Conservation (phyloP, 441 rosid species). For the Populus hybrid region DNA sequence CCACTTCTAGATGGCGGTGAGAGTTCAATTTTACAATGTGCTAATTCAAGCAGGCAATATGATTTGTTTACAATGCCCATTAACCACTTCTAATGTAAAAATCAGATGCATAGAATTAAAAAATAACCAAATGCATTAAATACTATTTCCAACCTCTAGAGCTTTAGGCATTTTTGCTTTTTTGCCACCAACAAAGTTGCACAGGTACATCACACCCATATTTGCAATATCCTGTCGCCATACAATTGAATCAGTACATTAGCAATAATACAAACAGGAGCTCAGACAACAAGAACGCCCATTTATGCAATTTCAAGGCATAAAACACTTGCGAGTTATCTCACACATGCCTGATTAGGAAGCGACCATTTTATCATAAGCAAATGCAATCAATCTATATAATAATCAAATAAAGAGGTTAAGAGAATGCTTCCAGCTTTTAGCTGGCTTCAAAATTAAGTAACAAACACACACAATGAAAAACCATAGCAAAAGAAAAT, state of each 20-base stretch:
- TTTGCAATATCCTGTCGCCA: slow-evolving; percentile 69
- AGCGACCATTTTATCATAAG: background rate
- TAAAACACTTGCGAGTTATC: background rate
- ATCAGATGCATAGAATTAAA: background rate
- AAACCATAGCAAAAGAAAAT: background rate
- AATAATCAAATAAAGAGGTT: background rate
- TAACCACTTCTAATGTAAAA: background rate
- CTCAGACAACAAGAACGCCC: background rate
- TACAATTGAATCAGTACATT: slow-evolving; percentile 11
- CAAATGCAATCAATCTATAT: background rate
- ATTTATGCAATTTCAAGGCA: background rate
- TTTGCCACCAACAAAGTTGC: slow-evolving; percentile 60
- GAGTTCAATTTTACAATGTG: background rate
- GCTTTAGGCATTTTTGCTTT: slow-evolving; percentile 49
- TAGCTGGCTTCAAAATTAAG: background rate
- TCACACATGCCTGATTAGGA: background rate
- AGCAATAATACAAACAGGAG: background rate
- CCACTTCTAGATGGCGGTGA: background rate
- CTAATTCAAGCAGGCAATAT: background rate
- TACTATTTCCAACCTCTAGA: slow-evolving; percentile 51
- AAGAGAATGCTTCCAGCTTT: background rate
- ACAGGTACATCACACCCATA: slow-evolving; percentile 65
- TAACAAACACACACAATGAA: background rate
- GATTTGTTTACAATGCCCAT: background rate
- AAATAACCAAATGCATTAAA: background rate